These are phyloP conservation scores for Pelargonium fulgidum DNA, from an alignment of 441 rosid species.

Conservation along the genomic window DNA sequence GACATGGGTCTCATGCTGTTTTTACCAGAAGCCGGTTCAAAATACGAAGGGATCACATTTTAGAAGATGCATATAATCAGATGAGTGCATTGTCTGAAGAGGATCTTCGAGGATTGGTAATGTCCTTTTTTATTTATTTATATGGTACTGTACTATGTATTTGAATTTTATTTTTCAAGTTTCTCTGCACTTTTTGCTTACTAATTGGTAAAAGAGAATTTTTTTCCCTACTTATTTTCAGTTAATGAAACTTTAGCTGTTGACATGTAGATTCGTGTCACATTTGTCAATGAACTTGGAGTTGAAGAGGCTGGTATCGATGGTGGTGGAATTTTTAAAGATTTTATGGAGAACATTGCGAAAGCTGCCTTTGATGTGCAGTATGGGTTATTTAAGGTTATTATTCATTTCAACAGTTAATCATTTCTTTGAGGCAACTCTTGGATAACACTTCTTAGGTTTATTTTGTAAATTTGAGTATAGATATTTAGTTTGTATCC, in stretches of 20 bases:
- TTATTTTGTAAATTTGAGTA: neutral
- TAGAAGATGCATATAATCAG: constrained; percentile 97
- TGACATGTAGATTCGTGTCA: constrained; percentile 74
- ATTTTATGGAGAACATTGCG: constrained; percentile 97
- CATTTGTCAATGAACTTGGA: constrained; percentile 95
- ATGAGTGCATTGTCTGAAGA: constrained; percentile 92
- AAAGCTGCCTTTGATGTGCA: constrained; percentile 97
- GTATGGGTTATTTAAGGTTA: constrained; percentile 94
- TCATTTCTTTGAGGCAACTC: constrained; percentile 4
- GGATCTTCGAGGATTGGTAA: constrained; percentile 90
- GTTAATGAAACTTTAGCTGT: constrained; percentile 23
- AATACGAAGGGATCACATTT: constrained; percentile 86
- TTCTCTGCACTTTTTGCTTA: constrained; percentile 16
- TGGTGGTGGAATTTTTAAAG: constrained; percentile 99
- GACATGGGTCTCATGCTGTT: constrained; percentile 63
- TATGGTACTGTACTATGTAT: neutral
- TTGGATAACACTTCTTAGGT: neutral
- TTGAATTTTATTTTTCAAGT: constrained; percentile 1
- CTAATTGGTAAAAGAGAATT: constrained; percentile 3
- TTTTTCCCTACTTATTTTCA: constrained; percentile 12
- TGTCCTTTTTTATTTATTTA: constrained; percentile 12
- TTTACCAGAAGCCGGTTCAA: constrained; percentile 79
- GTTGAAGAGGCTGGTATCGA: constrained; percentile 99
- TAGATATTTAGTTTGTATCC: neutral
- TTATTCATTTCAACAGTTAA: constrained; percentile 8